Base-by-base conservation (phyloP, 805 yeast genomes). In the Cyberlindnera japonica region DNA sequence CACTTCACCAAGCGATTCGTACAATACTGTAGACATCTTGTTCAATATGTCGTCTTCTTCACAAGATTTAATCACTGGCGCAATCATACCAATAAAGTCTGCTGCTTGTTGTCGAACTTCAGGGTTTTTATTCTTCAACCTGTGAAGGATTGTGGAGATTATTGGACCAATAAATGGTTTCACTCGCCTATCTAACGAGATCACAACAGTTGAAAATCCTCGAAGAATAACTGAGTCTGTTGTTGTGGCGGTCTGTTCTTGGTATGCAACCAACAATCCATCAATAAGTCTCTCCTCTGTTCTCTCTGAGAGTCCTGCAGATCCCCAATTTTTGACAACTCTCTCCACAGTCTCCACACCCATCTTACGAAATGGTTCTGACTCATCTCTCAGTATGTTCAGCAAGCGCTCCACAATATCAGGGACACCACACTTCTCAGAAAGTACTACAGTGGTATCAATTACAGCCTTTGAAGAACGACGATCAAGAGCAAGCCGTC, bases 1-100 rank as follows among this genome's bases (percentile, higher is more conserved):
- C 6, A 83, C 91, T 57, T 93, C 99, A 15, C 99, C 99, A 9
- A 93, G 69, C 12, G 93, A 83, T 59, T 93, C 99, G 59, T 83
- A 88, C 24, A 93, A 65, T 13, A 90, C 81, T 17, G 84, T 73
- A 5, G 89, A 80, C 39, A 91, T 65, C 51, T 83, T 83, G 41
- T 72, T 71, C 46, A 91, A 57, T 38, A 85, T 62, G 11, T 72
- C 79, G 25, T 72, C 74, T 53, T 85, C 83, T 8, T 71, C 75
- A 57, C 95, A 84, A 11, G 66, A 57, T 49, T 75, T 75, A 34
- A 91, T 68, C 2, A 77, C 81, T 0, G 83, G 80, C 0, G 90
- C 82, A 17, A 88, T 64, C 17, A 74, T 68, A 1, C 80, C 65
- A 18, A 90, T 74, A 38, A 91, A 61, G 50, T 85, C 93, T 0